Conservation (phyloP, 1,284 basidiomycete genomes). For the Thecaphora thlaspeos region DNA sequence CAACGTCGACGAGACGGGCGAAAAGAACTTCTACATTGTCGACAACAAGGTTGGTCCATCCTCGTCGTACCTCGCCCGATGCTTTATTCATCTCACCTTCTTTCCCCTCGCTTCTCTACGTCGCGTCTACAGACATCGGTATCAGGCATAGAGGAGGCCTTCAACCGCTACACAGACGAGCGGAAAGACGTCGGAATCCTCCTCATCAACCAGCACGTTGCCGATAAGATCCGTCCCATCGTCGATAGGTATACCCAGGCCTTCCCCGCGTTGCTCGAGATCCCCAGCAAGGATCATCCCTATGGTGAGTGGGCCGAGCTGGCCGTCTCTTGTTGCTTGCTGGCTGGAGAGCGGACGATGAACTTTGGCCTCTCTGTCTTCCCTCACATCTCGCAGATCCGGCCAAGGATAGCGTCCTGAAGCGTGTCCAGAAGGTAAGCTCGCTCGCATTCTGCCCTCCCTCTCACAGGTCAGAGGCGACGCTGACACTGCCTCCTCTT, state of each 20-base stretch:
- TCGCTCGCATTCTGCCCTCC: too few relatives aligned
- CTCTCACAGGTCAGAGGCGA: too few relatives aligned
- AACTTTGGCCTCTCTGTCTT: too few relatives aligned
- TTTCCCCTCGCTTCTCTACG: not conserved
- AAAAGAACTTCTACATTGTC: slow-evolving; percentile 57
- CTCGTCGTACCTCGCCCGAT: not conserved
- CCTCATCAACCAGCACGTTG: slow-evolving; percentile 58
- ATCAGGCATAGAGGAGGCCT: slow-evolving; percentile 51
- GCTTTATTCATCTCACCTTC: too few relatives aligned
- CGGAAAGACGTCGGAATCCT: slow-evolving; percentile 56
- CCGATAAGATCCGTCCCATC: slow-evolving; percentile 88
- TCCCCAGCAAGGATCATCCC: slow-evolving; percentile 77
- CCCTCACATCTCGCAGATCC: slow-evolving; percentile 68
- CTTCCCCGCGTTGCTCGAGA: slow-evolving; percentile 95
- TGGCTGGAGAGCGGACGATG: too few relatives aligned
- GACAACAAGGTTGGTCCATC: slow-evolving; percentile 39
- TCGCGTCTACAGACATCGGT: slow-evolving; percentile 36
- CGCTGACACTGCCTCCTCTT: too few relatives aligned
- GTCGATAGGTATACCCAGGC: slow-evolving; percentile 94
- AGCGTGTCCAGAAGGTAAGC: slow-evolving; percentile 78
- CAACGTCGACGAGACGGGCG: slow-evolving; percentile 48
- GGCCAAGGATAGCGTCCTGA: slow-evolving; percentile 91
- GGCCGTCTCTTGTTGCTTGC: too few relatives aligned
- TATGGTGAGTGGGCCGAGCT: slow-evolving; percentile 59
- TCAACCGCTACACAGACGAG: slow-evolving; percentile 45